Evolutionary conservation across 192 early-diverging fungal genomes (phyloP).

Genomic region (Coemansia sp.): DNA sequence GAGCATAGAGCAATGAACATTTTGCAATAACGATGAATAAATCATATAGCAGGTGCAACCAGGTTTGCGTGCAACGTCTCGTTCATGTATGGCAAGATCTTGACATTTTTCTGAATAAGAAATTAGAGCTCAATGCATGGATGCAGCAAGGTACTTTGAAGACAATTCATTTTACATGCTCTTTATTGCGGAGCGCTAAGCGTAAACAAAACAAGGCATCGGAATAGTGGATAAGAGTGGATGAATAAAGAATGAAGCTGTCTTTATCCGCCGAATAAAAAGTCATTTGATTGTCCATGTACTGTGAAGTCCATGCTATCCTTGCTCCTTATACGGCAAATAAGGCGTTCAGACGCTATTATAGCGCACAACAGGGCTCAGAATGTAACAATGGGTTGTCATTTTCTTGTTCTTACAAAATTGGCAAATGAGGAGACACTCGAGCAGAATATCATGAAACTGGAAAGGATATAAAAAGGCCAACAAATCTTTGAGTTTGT

Average conservation of each 20-base stretch:
- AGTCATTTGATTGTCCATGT: background rate
- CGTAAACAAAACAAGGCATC: background rate
- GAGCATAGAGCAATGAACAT: background rate
- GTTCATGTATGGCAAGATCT: background rate
- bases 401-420: background rate
- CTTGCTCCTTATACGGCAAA: background rate
- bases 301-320: background rate
- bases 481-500: background rate
- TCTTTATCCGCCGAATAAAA: background rate
- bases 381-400: background rate
- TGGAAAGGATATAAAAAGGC: background rate
- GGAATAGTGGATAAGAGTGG: conserved; percentile 1
- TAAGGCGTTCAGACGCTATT: background rate
- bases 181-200: background rate
- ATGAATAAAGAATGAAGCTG: too few species aligned
- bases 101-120: background rate
- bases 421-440: background rate
- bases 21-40: background rate
- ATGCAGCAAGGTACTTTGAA: conserved; percentile 7
- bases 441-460: background rate
- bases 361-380: background rate
- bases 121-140: background rate
- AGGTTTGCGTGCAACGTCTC: background rate
- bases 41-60: background rate
- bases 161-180: conserved; percentile 11